phyloP scores from a whole-genome alignment of 495 filamentous ascomycete species.

The Parachaetomium inaequale region DNA sequence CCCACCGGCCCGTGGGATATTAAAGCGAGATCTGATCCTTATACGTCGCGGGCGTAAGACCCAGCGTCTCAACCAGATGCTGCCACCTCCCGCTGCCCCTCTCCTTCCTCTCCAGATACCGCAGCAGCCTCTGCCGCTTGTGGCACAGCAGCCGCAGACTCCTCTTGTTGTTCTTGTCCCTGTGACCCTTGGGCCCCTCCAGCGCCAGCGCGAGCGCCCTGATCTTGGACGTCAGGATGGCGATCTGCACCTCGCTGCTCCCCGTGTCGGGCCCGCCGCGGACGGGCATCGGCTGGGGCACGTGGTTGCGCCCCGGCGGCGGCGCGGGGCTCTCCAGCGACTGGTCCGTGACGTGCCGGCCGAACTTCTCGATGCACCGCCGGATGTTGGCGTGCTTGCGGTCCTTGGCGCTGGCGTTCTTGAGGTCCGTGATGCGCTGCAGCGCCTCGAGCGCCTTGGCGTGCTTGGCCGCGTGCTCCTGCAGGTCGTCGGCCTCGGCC shows the following conservation, averaged over 20 bases:
- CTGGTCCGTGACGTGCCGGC: slow-evolving; percentile 83
- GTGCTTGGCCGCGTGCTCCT: slow-evolving; percentile 45
- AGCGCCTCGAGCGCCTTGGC: slow-evolving; percentile 62
- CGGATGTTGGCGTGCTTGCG: slow-evolving; percentile 72
- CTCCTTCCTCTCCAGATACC: slow-evolving; percentile 84
- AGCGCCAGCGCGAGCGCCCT: slow-evolving; percentile 65
- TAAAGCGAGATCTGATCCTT: slow-evolving; percentile 80
- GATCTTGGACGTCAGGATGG: slow-evolving; percentile 95
- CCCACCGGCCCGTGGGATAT: slow-evolving; percentile 11
- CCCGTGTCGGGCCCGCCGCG: slow-evolving; percentile 88
- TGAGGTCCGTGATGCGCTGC: slow-evolving; percentile 67
- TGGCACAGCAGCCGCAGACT: slow-evolving; percentile 84
- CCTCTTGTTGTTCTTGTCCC: slow-evolving; percentile 90
- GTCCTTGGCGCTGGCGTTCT: slow-evolving; percentile 71
- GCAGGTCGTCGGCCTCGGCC: slow-evolving; percentile 36
- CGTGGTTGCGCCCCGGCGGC: slow-evolving; percentile 36
- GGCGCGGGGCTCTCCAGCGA: slow-evolving; percentile 52
- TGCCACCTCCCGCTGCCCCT: slow-evolving; percentile 85
- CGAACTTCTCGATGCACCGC: slow-evolving; percentile 81
- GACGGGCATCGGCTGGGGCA: slow-evolving; percentile 50
- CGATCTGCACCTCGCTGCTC: slow-evolving; percentile 91
- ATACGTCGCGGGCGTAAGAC: slow-evolving; percentile 81
- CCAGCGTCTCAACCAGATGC: slow-evolving; percentile 73
- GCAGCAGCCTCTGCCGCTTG: slow-evolving; percentile 79
- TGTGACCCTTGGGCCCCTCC: slow-evolving; percentile 50